Percentiles rank a stretch among this genome's conserved stretches.
Evolutionary conservation across 192 early-diverging fungal species (phyloP).

Genomic region (Gaertneriomyces sp.): DNA sequence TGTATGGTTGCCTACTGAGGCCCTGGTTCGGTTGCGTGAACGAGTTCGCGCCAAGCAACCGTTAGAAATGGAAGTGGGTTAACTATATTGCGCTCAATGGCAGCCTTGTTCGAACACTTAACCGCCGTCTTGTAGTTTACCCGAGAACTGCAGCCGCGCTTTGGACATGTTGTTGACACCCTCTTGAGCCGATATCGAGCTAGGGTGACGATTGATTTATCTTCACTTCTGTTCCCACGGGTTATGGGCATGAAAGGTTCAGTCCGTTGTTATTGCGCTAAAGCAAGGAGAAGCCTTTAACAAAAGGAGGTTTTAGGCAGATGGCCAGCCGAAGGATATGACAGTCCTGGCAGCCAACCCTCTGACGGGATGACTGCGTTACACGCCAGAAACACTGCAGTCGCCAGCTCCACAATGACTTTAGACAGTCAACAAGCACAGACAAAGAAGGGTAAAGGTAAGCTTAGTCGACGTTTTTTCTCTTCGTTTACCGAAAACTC

Average conservation of each 20-base stretch:
- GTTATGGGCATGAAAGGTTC: conserved; percentile 45
- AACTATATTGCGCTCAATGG: not conserved
- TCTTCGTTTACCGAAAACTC: not conserved
- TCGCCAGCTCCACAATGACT: conserved; percentile 3
- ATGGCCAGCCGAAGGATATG: conserved; percentile 29
- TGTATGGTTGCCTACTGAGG: conserved; percentile 48
- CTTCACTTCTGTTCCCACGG: conserved; percentile 45
- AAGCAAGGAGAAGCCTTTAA: not conserved
- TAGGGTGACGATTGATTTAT: conserved; percentile 40
- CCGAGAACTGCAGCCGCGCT: conserved; percentile 48
- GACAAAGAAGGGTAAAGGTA: conserved; percentile 5
- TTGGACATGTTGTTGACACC: conserved; percentile 43
- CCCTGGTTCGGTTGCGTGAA: conserved; percentile 45
- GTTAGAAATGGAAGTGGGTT: conserved; percentile 46
- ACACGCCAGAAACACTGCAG: not conserved
- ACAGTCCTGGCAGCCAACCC: not conserved
- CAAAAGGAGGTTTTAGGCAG: conserved; percentile 19
- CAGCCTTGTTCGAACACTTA: not conserved
- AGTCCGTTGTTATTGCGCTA: not conserved
- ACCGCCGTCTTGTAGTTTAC: conserved; percentile 33
- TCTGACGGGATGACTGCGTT: not conserved
- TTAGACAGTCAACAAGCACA: conserved; percentile 2
- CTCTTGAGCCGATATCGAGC: conserved; percentile 44
- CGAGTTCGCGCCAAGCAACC: conserved; percentile 38
- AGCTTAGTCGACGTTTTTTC: conserved; percentile 14